Evolutionary conservation across 371 early-diverging fungal species (phyloP).

Genomic region (Coemansia sp.): DNA sequence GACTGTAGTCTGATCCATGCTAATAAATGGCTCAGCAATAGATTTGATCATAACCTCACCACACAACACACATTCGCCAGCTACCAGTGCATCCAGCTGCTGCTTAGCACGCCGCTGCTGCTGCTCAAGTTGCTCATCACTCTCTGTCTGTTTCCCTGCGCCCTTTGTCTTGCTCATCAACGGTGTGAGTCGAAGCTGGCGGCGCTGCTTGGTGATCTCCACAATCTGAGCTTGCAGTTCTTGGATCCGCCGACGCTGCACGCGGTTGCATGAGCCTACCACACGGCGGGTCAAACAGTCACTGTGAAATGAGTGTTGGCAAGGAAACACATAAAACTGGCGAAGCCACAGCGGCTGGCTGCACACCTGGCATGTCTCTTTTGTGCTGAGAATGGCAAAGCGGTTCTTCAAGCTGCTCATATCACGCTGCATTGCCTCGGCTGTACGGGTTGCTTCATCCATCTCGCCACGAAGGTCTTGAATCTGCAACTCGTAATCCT

Average conservation of each 20-base stretch:
- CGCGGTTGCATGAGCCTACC: slow-evolving; percentile 46
- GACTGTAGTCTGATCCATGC: slow-evolving; percentile 51
- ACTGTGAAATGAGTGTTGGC: slow-evolving; percentile 90
- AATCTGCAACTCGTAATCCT: slow-evolving; percentile 80
- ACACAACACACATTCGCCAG: slow-evolving; percentile 82
- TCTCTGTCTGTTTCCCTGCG: slow-evolving; percentile 14
- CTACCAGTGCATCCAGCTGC: slow-evolving; percentile 76
- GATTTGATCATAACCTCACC: slow-evolving; percentile 86
- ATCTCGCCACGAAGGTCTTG: slow-evolving; percentile 78
- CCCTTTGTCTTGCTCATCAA: slow-evolving; percentile 6
- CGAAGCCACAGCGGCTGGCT: slow-evolving; percentile 67
- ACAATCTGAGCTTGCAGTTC: slow-evolving; percentile 47
- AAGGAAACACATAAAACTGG: slow-evolving; percentile 92
- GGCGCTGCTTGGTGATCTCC: slow-evolving; percentile 43
- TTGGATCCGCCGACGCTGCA: slow-evolving; percentile 48
- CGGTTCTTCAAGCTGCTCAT: slow-evolving; percentile 74
- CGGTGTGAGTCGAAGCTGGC: slow-evolving; percentile 29
- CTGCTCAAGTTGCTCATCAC: slow-evolving; percentile 57
- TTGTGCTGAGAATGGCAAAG: slow-evolving; percentile 73
- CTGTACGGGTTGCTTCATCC: slow-evolving; percentile 85
- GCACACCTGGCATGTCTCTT: slow-evolving; percentile 81
- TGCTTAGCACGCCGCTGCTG: slow-evolving; percentile 60
- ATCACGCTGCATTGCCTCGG: slow-evolving; percentile 80
- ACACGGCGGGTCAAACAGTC: slow-evolving; percentile 72
- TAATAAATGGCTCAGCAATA: slow-evolving; percentile 72